phyloP scores from a whole-genome alignment of 495 filamentous ascomycete species.

The Thermochaetoides thermophila region DNA sequence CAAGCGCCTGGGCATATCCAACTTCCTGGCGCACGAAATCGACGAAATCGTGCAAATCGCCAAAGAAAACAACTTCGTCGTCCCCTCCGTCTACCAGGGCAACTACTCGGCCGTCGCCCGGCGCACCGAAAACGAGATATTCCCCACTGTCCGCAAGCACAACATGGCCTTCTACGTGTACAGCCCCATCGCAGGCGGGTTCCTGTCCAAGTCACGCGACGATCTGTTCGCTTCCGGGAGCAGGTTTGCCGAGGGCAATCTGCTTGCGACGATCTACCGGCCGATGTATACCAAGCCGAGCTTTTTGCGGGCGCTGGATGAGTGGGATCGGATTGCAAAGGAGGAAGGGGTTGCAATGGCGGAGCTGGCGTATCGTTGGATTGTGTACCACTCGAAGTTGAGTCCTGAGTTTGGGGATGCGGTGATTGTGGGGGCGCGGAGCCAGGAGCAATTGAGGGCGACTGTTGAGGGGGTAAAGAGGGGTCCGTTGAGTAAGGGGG shows the following conservation, averaged over 20 bases:
- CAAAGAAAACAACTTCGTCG: conserved; percentile 36
- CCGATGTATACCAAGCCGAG: conserved; percentile 28
- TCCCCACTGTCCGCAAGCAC: conserved; percentile 37
- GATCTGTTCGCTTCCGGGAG: conserved; percentile 16
- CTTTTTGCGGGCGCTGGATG: conserved; percentile 25
- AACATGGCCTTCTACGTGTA: conserved; percentile 33
- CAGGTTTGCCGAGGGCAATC: conserved; percentile 18
- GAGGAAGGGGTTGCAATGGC: conserved; percentile 30
- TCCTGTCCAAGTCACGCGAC: conserved; percentile 19
- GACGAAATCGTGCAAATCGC: conserved; percentile 35
- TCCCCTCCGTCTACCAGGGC: conserved; percentile 47
- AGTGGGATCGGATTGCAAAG: conserved; percentile 34
- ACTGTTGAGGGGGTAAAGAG: conserved; percentile 30
- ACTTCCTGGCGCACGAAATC: conserved; percentile 38
- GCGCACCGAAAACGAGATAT: conserved; percentile 25
- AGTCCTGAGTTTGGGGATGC: conserved; percentile 34
- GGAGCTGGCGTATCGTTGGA: conserved; percentile 43
- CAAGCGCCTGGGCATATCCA: conserved; percentile 31
- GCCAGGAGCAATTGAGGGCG: conserved; percentile 30
- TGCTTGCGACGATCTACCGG: conserved; percentile 24
- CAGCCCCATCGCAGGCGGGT: conserved; percentile 35
- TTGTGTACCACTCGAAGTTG: conserved; percentile 33
- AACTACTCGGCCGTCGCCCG: conserved; percentile 49
- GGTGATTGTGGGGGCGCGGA: conserved; percentile 36
- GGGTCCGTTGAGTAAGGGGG: conserved; percentile 33